Conservation (phyloP, 1,284 basidiomycete species). For the Quambalaria eucalypti region DNA sequence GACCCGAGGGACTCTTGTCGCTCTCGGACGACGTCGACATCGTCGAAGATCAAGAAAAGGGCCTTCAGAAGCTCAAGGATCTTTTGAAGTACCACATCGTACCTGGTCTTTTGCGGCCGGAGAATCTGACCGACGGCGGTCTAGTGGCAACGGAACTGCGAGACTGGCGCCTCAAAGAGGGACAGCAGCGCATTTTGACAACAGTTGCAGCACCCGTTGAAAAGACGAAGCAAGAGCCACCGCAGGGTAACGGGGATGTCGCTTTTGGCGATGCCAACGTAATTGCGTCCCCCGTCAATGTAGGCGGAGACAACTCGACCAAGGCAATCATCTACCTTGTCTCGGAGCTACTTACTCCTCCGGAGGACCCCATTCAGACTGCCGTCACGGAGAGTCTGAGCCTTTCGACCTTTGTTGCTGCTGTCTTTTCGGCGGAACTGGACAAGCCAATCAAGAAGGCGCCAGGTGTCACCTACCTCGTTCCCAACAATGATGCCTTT, state of each 20-base stretch:
- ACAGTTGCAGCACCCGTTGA: constrained; percentile 45
- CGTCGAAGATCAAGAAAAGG: not conserved
- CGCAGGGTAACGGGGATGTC: constrained; percentile 49
- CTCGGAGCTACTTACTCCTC: constrained; percentile 70
- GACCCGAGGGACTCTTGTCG: not conserved
- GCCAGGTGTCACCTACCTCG: constrained; percentile 70
- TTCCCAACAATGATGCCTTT: constrained; percentile 83
- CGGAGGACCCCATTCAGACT: constrained; percentile 69
- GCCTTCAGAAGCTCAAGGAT: constrained; percentile 12
- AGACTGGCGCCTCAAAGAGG: constrained; percentile 44
- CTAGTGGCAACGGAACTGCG: constrained; percentile 34
- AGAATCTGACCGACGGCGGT: constrained; percentile 18
- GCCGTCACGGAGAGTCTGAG: constrained; percentile 62
- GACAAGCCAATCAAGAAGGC: constrained; percentile 36
- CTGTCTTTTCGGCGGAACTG: constrained; percentile 49
- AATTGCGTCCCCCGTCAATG: constrained; percentile 65
- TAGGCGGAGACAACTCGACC: constrained; percentile 52
- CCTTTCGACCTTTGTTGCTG: constrained; percentile 63
- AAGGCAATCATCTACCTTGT: constrained; percentile 71
- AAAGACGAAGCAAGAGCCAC: constrained; percentile 32
- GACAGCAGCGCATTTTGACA: constrained; percentile 46
- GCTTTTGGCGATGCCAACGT: constrained; percentile 75
- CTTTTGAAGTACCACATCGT: constrained; percentile 39
- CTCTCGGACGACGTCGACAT: not conserved
- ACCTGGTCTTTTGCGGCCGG: constrained; percentile 18